Evolutionary conservation across 2,329 filamentous ascomycete species (phyloP).

Genomic region (Gaeumannomyces sp.): DNA sequence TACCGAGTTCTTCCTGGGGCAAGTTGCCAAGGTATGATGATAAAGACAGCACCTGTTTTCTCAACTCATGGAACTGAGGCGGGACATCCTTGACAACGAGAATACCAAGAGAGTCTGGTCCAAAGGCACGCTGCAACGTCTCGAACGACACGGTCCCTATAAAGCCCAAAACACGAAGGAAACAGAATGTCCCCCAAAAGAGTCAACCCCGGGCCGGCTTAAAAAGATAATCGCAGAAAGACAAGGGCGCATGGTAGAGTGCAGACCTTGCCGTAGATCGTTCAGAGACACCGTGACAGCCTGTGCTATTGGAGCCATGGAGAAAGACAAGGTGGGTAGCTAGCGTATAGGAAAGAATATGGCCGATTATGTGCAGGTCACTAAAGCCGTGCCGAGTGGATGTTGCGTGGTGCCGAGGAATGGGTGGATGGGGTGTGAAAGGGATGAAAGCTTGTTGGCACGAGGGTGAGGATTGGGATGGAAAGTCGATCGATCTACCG

Average conservation of each 20-base stretch:
- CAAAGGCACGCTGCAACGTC: conserved; percentile 73
- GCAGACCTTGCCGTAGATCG: conserved; percentile 50
- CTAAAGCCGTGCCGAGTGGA: background rate
- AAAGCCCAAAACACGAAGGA: conserved; percentile 9
- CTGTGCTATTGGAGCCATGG: conserved; percentile 34
- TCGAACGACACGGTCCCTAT: conserved; percentile 62
- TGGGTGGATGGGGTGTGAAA: background rate
- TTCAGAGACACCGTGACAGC: conserved; percentile 56
- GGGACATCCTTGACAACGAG: conserved; percentile 88
- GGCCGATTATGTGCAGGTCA: background rate
- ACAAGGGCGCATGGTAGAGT: background rate
- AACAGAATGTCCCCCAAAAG: background rate
- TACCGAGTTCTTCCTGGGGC: conserved; percentile 64
- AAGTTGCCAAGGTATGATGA: conserved; percentile 85
- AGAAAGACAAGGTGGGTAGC: background rate
- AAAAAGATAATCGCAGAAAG: background rate
- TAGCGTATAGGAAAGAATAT: background rate
- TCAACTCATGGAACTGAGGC: conserved; percentile 60
- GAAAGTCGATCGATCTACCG: background rate
- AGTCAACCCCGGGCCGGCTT: background rate
- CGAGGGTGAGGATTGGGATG: background rate
- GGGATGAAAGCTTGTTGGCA: background rate
- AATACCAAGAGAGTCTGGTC: conserved; percentile 83
- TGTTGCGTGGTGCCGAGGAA: background rate
- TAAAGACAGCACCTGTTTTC: conserved; percentile 72